These are phyloP conservation scores for Eucalyptus rudis DNA, from an alignment of 345 rosid genomes.

Conservation along the genomic window DNA sequence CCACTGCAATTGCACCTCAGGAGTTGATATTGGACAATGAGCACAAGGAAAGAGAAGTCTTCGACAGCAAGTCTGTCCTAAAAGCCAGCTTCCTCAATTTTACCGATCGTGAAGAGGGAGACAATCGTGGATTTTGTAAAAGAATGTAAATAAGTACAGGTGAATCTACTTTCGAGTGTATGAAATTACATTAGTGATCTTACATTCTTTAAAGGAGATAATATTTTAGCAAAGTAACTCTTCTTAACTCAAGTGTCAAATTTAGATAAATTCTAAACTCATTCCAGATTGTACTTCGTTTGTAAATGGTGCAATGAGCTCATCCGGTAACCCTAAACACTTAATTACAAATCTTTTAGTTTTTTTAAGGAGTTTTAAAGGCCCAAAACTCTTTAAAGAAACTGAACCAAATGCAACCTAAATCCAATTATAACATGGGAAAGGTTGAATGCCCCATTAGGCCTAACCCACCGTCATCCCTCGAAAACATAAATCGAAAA, in stretches of 20 bases:
- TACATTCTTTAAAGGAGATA: neutral
- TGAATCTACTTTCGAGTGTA: neutral
- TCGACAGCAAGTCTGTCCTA: neutral
- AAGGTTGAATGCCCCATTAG: neutral
- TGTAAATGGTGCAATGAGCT: neutral
- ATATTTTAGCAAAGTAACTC: neutral
- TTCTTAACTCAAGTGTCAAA: neutral
- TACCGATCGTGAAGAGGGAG: neutral
- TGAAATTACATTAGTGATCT: neutral
- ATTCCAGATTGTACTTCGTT: neutral
- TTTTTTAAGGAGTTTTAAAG: too few relatives aligned
- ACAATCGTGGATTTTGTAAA: neutral
- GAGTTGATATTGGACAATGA: neutral
- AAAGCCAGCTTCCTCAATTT: neutral
- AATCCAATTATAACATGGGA: too few relatives aligned
- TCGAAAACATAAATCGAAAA: neutral
- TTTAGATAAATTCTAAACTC: neutral
- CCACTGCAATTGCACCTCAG: neutral
- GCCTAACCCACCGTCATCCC: neutral
- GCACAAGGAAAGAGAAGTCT: too few relatives aligned
- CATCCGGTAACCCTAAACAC: neutral
- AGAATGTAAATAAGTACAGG: neutral
- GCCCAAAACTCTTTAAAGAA: too few relatives aligned
- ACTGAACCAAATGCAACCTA: rapidly evolving
- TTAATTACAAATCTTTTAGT: neutral